These are phyloP conservation scores for Wickerhamomyces sp. DNA, from an alignment of 1,139 yeast genomes.

Conservation along the genomic window DNA sequence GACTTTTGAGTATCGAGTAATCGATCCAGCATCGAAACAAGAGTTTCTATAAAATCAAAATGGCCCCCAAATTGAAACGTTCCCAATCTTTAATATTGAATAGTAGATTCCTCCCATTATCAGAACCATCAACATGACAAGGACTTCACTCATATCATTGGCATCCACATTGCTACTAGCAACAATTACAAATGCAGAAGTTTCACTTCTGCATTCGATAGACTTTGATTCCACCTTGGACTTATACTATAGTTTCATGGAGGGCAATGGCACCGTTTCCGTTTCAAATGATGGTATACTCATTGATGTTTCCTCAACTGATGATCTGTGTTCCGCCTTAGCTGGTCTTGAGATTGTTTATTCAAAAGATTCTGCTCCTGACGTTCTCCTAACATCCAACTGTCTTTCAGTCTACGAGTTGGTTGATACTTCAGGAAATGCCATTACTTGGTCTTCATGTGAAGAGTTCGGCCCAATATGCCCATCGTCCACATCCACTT, in stretches of 20 bases:
- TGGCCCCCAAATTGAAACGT: too few relatives aligned
- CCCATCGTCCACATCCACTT: slow-evolving; percentile 2
- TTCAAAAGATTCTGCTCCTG: slow-evolving; percentile 10
- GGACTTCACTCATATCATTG: background rate
- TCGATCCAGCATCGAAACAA: too few relatives aligned
- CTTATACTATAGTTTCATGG: slow-evolving; percentile 18
- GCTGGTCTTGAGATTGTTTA: slow-evolving; percentile 20
- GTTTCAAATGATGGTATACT: slow-evolving; percentile 10
- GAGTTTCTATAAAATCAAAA: too few relatives aligned
- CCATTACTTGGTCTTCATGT: slow-evolving; percentile 20
- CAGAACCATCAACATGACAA: background rate
- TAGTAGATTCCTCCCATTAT: too few relatives aligned
- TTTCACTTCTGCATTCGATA: slow-evolving; percentile 12
- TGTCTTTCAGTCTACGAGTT: slow-evolving; percentile 20
- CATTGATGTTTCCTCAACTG: slow-evolving; percentile 5
- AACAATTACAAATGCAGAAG: slow-evolving; percentile 12
- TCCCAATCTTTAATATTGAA: too few relatives aligned
- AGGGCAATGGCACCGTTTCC: slow-evolving; percentile 10
- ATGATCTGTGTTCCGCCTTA: slow-evolving; percentile 11
- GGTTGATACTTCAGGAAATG: slow-evolving; percentile 10
- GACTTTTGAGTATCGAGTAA: too few relatives aligned
- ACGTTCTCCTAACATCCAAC: slow-evolving; percentile 18
- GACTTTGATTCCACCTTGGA: slow-evolving; percentile 12
- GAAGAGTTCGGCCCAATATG: slow-evolving; percentile 18
- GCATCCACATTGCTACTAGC: background rate